A percentile compares a stretch with the other conserved stretches of the same genome.
Conservation (phyloP, 257 asterid species). For the Phtheirospermum japonicum region DNA sequence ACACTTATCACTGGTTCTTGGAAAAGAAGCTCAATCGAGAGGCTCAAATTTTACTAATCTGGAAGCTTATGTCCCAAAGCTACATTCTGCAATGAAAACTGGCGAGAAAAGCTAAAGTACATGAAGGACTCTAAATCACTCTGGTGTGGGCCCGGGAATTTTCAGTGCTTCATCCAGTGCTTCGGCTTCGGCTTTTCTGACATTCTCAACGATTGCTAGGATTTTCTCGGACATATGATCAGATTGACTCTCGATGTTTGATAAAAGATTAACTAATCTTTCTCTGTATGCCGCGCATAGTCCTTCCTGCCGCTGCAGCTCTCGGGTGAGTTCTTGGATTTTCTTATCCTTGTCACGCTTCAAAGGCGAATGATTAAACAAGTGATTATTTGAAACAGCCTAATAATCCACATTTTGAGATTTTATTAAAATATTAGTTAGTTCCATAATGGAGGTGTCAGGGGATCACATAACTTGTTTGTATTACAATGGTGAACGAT, state of each 20-base stretch:
- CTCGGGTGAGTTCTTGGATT: slow-evolving; percentile 51
- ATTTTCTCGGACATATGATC: slow-evolving; percentile 51
- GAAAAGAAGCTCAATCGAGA: not conserved
- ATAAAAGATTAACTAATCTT: slow-evolving; percentile 37
- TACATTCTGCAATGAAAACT: not conserved
- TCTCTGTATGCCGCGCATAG: slow-evolving; percentile 47
- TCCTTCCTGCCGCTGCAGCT: slow-evolving; percentile 57
- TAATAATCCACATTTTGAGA: not conserved
- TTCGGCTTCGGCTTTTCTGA: slow-evolving; percentile 49
- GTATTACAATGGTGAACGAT: too few relatives aligned
- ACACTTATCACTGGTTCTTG: slow-evolving; percentile 19
- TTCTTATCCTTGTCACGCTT: slow-evolving; percentile 59
- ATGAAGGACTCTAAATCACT: not conserved
- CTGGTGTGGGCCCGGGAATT: not conserved
- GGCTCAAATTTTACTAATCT: not conserved
- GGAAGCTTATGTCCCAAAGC: not conserved
- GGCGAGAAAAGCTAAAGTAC: too few relatives aligned
- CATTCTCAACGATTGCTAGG: slow-evolving; percentile 44
- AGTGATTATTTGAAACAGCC: slow-evolving; percentile 7
- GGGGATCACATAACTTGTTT: not conserved
- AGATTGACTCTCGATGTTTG: slow-evolving; percentile 42
- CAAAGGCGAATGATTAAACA: slow-evolving; percentile 9
- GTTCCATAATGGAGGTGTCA: not conserved
- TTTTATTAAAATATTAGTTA: too few relatives aligned
- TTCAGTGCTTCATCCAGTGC: slow-evolving; percentile 27